Conservation (phyloP, 441 rosid genomes). For the Sinapis alba region DNA sequence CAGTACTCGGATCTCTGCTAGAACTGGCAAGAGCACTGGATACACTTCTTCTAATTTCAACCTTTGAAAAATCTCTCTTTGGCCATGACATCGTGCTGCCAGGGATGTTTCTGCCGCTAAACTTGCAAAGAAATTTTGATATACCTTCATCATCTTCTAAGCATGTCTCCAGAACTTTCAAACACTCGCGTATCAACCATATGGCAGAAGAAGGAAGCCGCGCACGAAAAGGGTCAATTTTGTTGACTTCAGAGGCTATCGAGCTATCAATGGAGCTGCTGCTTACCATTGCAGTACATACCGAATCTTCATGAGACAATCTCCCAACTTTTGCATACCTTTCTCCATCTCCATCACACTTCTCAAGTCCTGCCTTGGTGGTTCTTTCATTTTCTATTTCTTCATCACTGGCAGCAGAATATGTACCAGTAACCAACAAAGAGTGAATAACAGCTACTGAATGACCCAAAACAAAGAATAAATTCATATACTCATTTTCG, state of each 20-base stretch:
- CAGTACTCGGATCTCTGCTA: background rate
- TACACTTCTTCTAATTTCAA: background rate
- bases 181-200: constrained; percentile 75
- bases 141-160: constrained; percentile 61
- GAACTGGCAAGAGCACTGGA: background rate
- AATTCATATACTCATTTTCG: constrained; percentile 66
- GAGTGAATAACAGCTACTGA: constrained; percentile 72
- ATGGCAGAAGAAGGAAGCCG: constrained; percentile 61
- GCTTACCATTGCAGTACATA: constrained; percentile 59
- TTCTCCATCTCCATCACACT: constrained; percentile 45
- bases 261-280: constrained; percentile 48
- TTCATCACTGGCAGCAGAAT: constrained; percentile 53
- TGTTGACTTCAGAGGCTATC: constrained; percentile 47
- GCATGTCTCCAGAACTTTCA: constrained; percentile 77
- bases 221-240: constrained; percentile 36
- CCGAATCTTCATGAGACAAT: constrained; percentile 77
- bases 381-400: constrained; percentile 44
- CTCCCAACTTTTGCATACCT: constrained; percentile 93
- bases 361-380: constrained; percentile 41
- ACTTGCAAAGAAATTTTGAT: constrained; percentile 44
- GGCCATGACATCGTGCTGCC: constrained; percentile 54
- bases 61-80: constrained; percentile 19
- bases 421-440: constrained; percentile 83
- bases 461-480: constrained; percentile 70
- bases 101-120: constrained; percentile 43